A percentile compares a stretch with the other conserved stretches of the same genome.
Conservation (phyloP, 805 yeast genomes). For the Candida nonsorbophila region DNA sequence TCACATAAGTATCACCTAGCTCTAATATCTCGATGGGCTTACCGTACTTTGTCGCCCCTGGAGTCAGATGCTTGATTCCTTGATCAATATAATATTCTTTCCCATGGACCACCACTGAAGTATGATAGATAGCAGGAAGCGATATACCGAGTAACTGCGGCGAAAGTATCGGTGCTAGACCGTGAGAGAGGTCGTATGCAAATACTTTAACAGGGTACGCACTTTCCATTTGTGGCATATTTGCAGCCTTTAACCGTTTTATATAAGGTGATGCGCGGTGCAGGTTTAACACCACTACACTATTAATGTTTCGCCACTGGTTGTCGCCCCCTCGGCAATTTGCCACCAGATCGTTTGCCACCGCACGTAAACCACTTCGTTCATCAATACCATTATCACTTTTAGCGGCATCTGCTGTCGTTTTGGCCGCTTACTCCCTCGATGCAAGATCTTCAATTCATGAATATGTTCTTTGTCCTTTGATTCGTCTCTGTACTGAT, state of each 20-base stretch:
- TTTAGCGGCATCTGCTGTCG: constrained; percentile 24
- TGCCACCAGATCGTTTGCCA: background rate
- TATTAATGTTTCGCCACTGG: too few species aligned
- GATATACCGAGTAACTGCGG: constrained; percentile 46
- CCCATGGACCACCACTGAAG: constrained; percentile 50
- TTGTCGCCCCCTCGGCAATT: too few species aligned
- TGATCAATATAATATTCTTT: constrained; percentile 56
- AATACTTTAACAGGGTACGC: constrained; percentile 44
- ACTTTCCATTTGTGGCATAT: constrained; percentile 12
- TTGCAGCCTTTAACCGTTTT: background rate
- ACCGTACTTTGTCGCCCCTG: constrained; percentile 60
- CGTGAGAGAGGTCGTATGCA: constrained; percentile 61
- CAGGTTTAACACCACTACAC: too few species aligned
- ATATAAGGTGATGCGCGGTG: too few species aligned
- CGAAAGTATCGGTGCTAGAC: constrained; percentile 50
- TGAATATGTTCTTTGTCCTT: constrained; percentile 76
- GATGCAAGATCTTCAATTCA: constrained; percentile 83
- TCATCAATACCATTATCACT: too few species aligned
- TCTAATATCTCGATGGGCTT: constrained; percentile 47
- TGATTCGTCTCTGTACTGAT: constrained; percentile 60
- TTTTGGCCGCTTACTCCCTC: constrained; percentile 51
- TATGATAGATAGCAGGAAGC: constrained; percentile 64
- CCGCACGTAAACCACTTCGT: background rate
- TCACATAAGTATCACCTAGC: constrained; percentile 49
- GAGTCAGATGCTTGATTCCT: constrained; percentile 41